A percentile compares a stretch with the other conserved stretches of the same genome.
These are phyloP conservation scores for Biscogniauxia sp. DNA, from an alignment of 2,329 filamentous ascomycete genomes.

Conservation along the genomic window DNA sequence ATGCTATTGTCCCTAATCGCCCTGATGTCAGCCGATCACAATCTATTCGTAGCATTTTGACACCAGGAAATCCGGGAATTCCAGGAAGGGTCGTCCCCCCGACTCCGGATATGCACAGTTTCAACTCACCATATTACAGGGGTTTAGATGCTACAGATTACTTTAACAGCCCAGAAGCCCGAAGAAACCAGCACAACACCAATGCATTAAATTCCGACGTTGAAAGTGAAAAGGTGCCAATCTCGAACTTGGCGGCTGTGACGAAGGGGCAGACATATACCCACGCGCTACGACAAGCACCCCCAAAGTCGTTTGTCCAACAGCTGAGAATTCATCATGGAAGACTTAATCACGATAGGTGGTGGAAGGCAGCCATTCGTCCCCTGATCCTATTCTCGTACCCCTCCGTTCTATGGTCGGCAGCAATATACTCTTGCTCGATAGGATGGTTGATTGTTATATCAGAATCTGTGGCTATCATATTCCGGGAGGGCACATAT, in stretches of 20 bases:
- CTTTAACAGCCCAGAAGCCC: constrained; percentile 17
- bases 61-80: constrained; percentile 8
- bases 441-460: constrained; percentile 95
- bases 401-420: constrained; percentile 85
- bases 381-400: constrained; percentile 88
- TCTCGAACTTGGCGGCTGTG: constrained; percentile 33
- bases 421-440: constrained; percentile 80
- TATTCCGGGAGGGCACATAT: constrained; percentile 73
- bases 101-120: constrained; percentile 34
- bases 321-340: constrained; percentile 77
- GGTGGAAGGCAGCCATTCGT: constrained; percentile 72
- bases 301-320: constrained; percentile 68
- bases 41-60: constrained; percentile 14
- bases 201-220: constrained; percentile 31
- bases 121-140: constrained; percentile 36
- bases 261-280: constrained; percentile 61
- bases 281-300: constrained; percentile 62
- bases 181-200: neutral
- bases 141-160: constrained; percentile 14
- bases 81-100: constrained; percentile 12
- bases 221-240: constrained; percentile 43
- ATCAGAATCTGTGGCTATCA: constrained; percentile 78
- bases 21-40: constrained; percentile 18
- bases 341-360: constrained; percentile 72
- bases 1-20: constrained; percentile 23